Evolutionary conservation across 345 rosid genomes (phyloP), one percentile per base, ranked within the genome.

Genomic region (Eutrema japonicum): DNA sequence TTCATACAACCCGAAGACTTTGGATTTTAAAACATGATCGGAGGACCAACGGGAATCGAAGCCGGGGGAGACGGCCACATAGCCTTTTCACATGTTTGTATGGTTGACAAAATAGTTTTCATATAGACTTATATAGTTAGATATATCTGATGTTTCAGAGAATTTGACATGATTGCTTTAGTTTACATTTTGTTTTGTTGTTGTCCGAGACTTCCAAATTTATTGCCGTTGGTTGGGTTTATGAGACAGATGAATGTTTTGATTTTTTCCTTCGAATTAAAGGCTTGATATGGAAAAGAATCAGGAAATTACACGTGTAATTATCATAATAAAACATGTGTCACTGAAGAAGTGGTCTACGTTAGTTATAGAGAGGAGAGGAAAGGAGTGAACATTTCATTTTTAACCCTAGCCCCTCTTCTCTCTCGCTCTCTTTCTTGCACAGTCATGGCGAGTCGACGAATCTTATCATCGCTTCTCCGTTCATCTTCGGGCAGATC

Each of bases 401-500:
- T 11, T 30, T 3, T 14, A 55, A 53, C 56, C 77, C 70, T 63
- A 72, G 63, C 56, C 4, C 8, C 6, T 2, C 64, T 14, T 49
- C 53, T 41, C 22, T 7, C 57, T 30, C 33, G 6, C 26, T 47
- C 41, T 46, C 46, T 22, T 13, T n/a, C 14, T 35, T 27, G 30
- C 36, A 8, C 42, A 55, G 12, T 79, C 27, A 92, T 93, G 98
- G 95, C 96, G 79, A 83, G 89, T 3, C 96, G 98, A 77, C 71
- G 96, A 68, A 72, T 88, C 65, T 46, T 91, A 30, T 81, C 89
- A 27, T 78, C 94, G 14, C 84, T 94, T 48, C 82, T 91, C 75
- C 95, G 97, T 62, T 86, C 97, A 9, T 71, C 95, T 30, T 52
- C 88, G 8, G 86, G 84, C 69, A 91, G 93, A 83, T 89, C 87